These are phyloP conservation scores for Cyathus striatus DNA, from an alignment of 768 basidiomycete genomes.

Conservation along the genomic window DNA sequence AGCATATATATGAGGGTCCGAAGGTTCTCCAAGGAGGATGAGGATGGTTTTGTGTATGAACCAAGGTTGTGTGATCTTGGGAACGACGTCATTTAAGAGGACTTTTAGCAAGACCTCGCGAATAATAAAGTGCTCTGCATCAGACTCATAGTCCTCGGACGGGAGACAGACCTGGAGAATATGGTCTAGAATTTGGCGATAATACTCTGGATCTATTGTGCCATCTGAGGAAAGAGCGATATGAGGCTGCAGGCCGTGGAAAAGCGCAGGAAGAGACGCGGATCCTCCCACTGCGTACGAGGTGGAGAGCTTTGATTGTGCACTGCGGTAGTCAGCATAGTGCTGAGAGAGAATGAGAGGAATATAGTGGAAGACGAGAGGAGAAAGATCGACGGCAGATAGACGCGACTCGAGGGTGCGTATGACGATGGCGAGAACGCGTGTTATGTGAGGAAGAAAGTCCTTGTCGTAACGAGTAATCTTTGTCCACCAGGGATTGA, in stretches of 20 bases:
- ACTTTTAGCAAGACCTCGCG: constrained; percentile 82
- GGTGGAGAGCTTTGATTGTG: constrained; percentile 51
- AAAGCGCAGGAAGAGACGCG: constrained; percentile 57
- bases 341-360: constrained; percentile 72
- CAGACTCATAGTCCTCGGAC: constrained; percentile 70
- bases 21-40: constrained; percentile 52
- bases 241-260: constrained; percentile 81
- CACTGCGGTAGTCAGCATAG: constrained; percentile 73
- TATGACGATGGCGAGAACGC: constrained; percentile 51
- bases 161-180: constrained; percentile 73
- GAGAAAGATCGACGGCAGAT: constrained; percentile 47
- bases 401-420: constrained; percentile 57
- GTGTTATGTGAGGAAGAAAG: constrained; percentile 48
- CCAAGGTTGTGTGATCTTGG: constrained; percentile 82
- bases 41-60: constrained; percentile 75
- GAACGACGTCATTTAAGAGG: constrained; percentile 61
- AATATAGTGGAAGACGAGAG: constrained; percentile 56
- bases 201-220: constrained; percentile 66
- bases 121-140: constrained; percentile 75
- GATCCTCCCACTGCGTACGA: constrained; percentile 71
- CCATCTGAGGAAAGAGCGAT: constrained; percentile 71
- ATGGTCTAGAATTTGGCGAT: constrained; percentile 74
- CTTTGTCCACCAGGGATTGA: constrained; percentile 84
- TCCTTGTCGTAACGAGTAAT: constrained; percentile 81
- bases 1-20: constrained; percentile 20